These are phyloP conservation scores for Sporothrix variecibatus DNA, from an alignment of 2,329 filamentous ascomycete species.

Conservation along the genomic window DNA sequence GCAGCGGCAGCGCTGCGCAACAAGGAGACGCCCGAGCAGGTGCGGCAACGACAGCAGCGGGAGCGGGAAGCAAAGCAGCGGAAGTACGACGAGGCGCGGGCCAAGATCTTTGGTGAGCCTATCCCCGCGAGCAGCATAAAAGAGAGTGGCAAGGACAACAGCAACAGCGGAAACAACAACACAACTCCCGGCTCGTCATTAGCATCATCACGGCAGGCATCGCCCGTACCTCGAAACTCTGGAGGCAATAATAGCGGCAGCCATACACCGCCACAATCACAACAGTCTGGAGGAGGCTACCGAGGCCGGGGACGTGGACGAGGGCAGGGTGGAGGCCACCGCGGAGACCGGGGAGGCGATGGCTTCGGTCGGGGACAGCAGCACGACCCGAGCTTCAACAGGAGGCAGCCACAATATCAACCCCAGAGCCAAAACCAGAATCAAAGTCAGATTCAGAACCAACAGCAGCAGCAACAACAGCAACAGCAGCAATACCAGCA, in stretches of 20 bases:
- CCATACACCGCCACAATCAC: slow-evolving; percentile 10
- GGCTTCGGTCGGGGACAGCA: slow-evolving; percentile 17
- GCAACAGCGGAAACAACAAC: background rate
- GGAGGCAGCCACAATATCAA: slow-evolving; percentile 28
- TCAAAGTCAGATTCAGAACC: background rate
- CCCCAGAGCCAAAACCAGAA: slow-evolving; percentile 33
- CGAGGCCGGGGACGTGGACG: slow-evolving; percentile 50
- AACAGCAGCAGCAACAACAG: slow-evolving; percentile 36
- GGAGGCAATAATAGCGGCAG: background rate
- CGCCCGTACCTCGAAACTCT: slow-evolving; percentile 14
- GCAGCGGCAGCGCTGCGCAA: slow-evolving; percentile 68
- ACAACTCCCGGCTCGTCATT: background rate
- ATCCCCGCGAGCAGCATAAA: slow-evolving; percentile 34
- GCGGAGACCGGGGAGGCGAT: slow-evolving; percentile 18
- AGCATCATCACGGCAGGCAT: slow-evolving; percentile 25
- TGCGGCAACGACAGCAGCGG: slow-evolving; percentile 72
- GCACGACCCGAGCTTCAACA: slow-evolving; percentile 10
- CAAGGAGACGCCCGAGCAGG: slow-evolving; percentile 72
- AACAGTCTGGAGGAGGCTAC: background rate
- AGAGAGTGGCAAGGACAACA: slow-evolving; percentile 32
- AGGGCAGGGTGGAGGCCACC: slow-evolving; percentile 41
- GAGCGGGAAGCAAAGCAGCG: slow-evolving; percentile 88
- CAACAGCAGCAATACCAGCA: slow-evolving; percentile 35
- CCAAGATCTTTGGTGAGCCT: slow-evolving; percentile 75
- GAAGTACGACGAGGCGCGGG: slow-evolving; percentile 84